Evolutionary conservation across 805 yeast genomes (phyloP).

Genomic region (Ascoidea rubescens): DNA sequence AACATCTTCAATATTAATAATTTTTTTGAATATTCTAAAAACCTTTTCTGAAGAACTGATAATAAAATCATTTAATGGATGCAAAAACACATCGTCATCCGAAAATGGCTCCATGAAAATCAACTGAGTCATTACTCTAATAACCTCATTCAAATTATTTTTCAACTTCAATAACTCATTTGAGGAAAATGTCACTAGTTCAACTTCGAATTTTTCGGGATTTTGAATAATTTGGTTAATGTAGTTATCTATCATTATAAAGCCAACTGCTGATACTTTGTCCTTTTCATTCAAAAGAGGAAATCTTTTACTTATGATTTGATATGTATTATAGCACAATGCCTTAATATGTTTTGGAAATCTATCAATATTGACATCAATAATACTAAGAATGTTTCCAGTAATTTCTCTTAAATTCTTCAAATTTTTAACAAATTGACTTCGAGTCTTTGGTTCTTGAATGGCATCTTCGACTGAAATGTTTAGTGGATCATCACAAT

Average conservation of each 20-base stretch:
- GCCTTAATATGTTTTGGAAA: slow-evolving; percentile 46
- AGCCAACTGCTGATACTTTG: slow-evolving; percentile 55
- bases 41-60: slow-evolving; percentile 35
- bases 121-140: slow-evolving; percentile 49
- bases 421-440: slow-evolving; percentile 56
- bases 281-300: slow-evolving; percentile 48
- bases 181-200: slow-evolving; percentile 16
- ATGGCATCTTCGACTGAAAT: slow-evolving; percentile 57
- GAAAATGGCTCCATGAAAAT: slow-evolving; percentile 57
- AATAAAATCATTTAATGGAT: slow-evolving; percentile 69
- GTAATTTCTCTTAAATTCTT: slow-evolving; percentile 61
- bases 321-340: slow-evolving; percentile 33
- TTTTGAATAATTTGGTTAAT: slow-evolving; percentile 29
- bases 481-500: slow-evolving; percentile 1
- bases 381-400: slow-evolving; percentile 39
- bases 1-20: slow-evolving; percentile 42
- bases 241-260: slow-evolving; percentile 40
- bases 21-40: slow-evolving; percentile 26
- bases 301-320: slow-evolving; percentile 27
- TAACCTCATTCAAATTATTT: slow-evolving; percentile 41
- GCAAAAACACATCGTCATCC: slow-evolving; percentile 46
- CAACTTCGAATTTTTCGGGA: slow-evolving; percentile 47
- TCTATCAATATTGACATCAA: slow-evolving; percentile 28
- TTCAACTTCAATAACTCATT: slow-evolving; percentile 9
- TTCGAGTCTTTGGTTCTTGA: slow-evolving; percentile 61